Conservation (phyloP, 805 yeast species). For the Kurtzmaniella fragi region DNA sequence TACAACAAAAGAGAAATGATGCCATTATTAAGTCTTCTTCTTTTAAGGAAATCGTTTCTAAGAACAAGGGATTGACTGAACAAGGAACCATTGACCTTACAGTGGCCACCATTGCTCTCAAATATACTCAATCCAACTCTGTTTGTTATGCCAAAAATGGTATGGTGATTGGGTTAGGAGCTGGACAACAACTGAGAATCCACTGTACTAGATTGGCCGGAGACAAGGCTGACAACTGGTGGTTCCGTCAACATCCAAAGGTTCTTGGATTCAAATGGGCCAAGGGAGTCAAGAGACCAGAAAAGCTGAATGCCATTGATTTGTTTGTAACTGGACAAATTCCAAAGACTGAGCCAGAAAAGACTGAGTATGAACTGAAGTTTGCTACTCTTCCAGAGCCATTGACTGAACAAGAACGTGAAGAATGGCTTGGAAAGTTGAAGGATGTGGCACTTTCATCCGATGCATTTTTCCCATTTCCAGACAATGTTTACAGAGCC, state of each 20-base stretch:
- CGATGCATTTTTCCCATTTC: conserved; percentile 99
- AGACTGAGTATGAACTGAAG: conserved; percentile 85
- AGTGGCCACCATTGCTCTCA: conserved; percentile 95
- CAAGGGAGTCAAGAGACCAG: conserved; percentile 97
- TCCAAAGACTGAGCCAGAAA: conserved; percentile 89
- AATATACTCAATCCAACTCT: conserved; percentile 97
- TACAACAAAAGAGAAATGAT: conserved; percentile 97
- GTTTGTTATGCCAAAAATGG: conserved; percentile 98
- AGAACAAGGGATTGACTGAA: conserved; percentile 81
- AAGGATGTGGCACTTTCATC: conserved; percentile 87
- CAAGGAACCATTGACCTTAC: conserved; percentile 92
- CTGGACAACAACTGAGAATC: conserved; percentile 99
- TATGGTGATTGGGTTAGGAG: conserved; percentile 98
- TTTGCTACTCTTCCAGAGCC: conserved; percentile 82
- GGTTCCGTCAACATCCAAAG: conserved; percentile 98
- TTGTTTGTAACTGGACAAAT: conserved; percentile 87
- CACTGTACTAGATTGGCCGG: conserved; percentile 99
- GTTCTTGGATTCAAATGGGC: conserved; percentile 95
- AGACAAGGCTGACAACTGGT: conserved; percentile 99
- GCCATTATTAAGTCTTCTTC: conserved; percentile 88
- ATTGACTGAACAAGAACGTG: conserved; percentile 74
- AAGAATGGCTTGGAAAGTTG: conserved; percentile 79
- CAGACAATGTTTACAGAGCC: conserved; percentile 97
- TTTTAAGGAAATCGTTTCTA: conserved; percentile 86
- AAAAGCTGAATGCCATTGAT: conserved; percentile 96